These are phyloP conservation scores for Penicillium cataractarum DNA, from an alignment of 495 filamentous ascomycete species.

Conservation along the genomic window DNA sequence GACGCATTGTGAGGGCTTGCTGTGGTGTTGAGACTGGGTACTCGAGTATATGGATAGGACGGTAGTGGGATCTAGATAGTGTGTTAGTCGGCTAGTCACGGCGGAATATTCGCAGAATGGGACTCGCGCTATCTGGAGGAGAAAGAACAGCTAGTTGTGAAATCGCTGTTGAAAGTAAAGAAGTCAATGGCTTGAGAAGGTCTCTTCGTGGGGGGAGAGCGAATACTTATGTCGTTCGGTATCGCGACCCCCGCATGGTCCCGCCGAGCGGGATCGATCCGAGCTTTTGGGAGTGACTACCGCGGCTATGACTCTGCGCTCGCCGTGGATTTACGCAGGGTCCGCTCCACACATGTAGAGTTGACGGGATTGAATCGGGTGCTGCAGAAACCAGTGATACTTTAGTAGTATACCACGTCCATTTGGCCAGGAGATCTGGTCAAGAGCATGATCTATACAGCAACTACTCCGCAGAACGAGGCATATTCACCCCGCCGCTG, in stretches of 20 bases:
- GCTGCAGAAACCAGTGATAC: background rate
- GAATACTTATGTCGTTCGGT: conserved; percentile 15
- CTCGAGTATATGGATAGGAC: background rate
- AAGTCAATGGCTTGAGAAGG: background rate
- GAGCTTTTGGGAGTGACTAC: conserved; percentile 1
- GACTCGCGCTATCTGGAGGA: background rate
- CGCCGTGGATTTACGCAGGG: background rate
- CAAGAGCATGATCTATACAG: background rate
- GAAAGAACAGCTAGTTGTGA: background rate
- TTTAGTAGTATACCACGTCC: background rate
- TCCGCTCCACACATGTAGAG: too few species aligned
- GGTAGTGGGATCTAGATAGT: background rate
- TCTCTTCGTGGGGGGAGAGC: background rate
- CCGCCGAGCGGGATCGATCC: conserved; percentile 19
- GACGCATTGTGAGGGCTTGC: conserved; percentile 58
- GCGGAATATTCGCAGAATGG: background rate
- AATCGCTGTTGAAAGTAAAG: background rate
- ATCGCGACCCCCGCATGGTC: conserved; percentile 26
- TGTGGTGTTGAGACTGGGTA: background rate
- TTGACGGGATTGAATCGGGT: too few species aligned
- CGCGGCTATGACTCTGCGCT: conserved; percentile 2
- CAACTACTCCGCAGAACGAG: background rate
- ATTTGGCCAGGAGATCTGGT: background rate
- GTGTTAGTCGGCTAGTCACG: background rate
- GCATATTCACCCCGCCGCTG: background rate